Base-by-base conservation (phyloP, 2,329 filamentous ascomycete genomes). In the Cryphonectria naterciae region DNA sequence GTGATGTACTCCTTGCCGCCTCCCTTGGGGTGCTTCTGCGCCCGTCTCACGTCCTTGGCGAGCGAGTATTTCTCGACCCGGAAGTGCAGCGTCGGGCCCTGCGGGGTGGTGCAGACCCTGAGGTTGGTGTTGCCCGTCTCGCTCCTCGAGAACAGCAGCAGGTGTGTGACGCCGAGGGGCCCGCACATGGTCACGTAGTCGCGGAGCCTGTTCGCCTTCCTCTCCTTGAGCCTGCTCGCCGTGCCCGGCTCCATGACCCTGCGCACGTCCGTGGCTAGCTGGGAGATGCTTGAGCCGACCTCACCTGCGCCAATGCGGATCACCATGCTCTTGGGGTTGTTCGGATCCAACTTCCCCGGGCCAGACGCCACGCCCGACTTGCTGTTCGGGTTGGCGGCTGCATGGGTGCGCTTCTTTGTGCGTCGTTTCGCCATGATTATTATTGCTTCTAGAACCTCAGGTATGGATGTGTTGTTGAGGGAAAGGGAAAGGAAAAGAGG, bases 111-210 rank as follows among this genome's bases (percentile, higher is more conserved):
- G 25, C 94, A 93, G 65, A 99, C 86, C 74, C 96, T 90, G 79
- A 99, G 83, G 78, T 98, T 98, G 35, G 94, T 97, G 81, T 98
- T 98, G 73, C 96, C 96, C 22, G 89, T 91, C 73, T 92, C 89
- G 32, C 94, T 97, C 75, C 94, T 90, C 25, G 95, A 98, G 82
- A 99, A 98, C 63, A 99, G 89, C 77, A 99, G 86, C 68, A 99
- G 85, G 81, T 99, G 96, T 19, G 93, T 93, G 68, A 99, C 94
- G 60, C 96, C 95, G 56, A 99, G 86, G 7, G 96, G 95, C 2
- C 96, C 96, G 71, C 93, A 93, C 96, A 99, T 99, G 73, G 93
- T 92, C 46, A 94, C 91, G 81, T 97, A 99, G 83, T 99, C 96
- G 78, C 92, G 90, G 75, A 98, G 83, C 78, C 91, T 91, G 83